Percentiles rank a stretch among this genome's conserved stretches.
Evolutionary conservation across 805 yeast genomes (phyloP).

Genomic region (Saturnispora zaruensis): DNA sequence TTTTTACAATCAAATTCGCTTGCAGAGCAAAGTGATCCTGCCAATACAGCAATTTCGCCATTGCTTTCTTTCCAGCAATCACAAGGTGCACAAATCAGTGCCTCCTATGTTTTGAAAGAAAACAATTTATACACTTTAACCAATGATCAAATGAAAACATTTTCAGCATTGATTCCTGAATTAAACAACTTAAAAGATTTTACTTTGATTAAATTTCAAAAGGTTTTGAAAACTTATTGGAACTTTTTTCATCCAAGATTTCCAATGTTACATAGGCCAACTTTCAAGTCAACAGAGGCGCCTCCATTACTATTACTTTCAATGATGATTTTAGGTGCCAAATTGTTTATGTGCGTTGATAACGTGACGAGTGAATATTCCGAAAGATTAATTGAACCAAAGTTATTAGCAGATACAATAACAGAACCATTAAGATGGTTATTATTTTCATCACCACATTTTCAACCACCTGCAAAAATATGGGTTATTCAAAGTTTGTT

Average conservation of each 20-base stretch:
- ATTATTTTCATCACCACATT: slow-evolving; percentile 61
- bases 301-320: slow-evolving; percentile 44
- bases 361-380: slow-evolving; percentile 18
- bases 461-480: slow-evolving; percentile 65
- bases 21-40: background rate
- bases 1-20: background rate
- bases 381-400: slow-evolving; percentile 20
- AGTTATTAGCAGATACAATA: slow-evolving; percentile 37
- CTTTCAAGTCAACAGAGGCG: slow-evolving; percentile 41
- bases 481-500: slow-evolving; percentile 73
- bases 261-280: slow-evolving; percentile 50
- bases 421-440: slow-evolving; percentile 58
- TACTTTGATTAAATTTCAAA: slow-evolving; percentile 23
- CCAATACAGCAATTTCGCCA: background rate
- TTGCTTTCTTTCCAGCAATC: slow-evolving; percentile 13
- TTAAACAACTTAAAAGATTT: slow-evolving; percentile 25
- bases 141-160: slow-evolving; percentile 18
- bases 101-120: slow-evolving; percentile 5
- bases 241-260: slow-evolving; percentile 49
- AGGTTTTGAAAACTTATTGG: slow-evolving; percentile 41
- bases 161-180: slow-evolving; percentile 22
- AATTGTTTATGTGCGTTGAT: slow-evolving; percentile 25
- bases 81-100: slow-evolving; percentile 12
- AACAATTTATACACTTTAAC: slow-evolving; percentile 12
- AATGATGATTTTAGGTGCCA: slow-evolving; percentile 51